Evolutionary conservation across 108 stramenopile species (phyloP).

Genomic region (Parietichytrium sp.): DNA sequence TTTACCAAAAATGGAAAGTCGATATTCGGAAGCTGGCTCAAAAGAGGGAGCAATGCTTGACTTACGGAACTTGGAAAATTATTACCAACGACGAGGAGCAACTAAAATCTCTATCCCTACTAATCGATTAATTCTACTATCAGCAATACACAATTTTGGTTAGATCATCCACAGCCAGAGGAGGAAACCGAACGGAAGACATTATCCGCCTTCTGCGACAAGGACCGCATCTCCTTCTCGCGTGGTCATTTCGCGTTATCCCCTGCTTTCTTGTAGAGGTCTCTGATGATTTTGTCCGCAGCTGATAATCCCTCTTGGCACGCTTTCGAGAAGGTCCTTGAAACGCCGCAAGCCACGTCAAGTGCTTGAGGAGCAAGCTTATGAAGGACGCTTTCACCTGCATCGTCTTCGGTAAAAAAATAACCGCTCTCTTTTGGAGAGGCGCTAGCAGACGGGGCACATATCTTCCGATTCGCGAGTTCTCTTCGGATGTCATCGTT

Average conservation of each 20-base stretch:
- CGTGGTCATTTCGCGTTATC: neutral
- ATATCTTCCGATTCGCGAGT: neutral
- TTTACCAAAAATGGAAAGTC: neutral
- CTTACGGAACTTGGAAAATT: neutral
- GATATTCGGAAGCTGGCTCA: neutral
- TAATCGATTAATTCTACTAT: neutral
- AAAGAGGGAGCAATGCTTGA: neutral
- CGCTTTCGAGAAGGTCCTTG: constrained; percentile 1
- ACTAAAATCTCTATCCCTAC: neutral
- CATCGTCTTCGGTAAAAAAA: neutral
- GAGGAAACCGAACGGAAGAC: neutral
- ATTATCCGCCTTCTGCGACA: neutral
- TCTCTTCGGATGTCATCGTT: neutral
- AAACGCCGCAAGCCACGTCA: constrained; percentile 21
- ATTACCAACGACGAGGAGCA: neutral
- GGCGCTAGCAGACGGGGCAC: neutral
- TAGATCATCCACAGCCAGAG: neutral
- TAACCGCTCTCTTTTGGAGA: neutral
- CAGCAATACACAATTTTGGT: neutral
- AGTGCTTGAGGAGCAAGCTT: neutral
- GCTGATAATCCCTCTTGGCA: constrained; percentile 27
- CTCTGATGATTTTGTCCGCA: constrained; percentile 20
- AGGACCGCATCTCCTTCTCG: neutral
- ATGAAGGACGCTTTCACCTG: neutral
- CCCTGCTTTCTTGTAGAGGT: constrained; percentile 1